Conservation (phyloP, 345 rosid genomes). For the Linum lewisii region DNA sequence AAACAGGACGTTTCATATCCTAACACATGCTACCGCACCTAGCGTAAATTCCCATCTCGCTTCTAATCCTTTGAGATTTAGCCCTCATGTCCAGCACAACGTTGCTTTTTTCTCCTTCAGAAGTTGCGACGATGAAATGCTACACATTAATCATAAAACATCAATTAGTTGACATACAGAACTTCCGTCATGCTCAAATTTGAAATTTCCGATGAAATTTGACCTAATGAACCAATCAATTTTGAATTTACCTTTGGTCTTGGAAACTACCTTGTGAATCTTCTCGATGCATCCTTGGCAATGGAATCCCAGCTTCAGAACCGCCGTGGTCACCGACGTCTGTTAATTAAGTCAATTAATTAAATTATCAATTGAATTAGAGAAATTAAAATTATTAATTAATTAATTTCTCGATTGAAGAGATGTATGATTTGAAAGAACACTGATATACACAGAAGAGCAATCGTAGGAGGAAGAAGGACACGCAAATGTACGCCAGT, state of each 20-base stretch:
- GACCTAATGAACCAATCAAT: not conserved
- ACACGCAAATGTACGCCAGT: constrained; percentile 1
- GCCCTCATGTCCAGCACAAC: not conserved
- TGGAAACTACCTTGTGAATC: constrained; percentile 38
- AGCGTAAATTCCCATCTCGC: not conserved
- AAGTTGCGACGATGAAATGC: not conserved
- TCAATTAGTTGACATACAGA: too few relatives aligned
- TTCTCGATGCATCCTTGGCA: constrained; percentile 71
- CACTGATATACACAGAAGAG: constrained; percentile 6
- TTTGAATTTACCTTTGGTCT: constrained; percentile 42
- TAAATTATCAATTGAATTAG: not conserved
- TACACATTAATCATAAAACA: not conserved
- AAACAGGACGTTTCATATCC: too few relatives aligned
- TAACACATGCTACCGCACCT: not conserved
- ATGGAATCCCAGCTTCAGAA: constrained; percentile 47
- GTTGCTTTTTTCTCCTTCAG: not conserved
- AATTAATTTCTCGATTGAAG: not conserved
- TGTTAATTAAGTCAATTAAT: too few relatives aligned
- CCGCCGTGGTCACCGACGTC: constrained; percentile 55
- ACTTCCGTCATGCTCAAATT: not conserved
- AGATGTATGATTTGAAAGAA: not conserved
- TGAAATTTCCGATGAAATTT: not conserved
- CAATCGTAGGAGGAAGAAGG: too few relatives aligned
- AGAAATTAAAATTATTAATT: not conserved
- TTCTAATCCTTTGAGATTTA: not conserved